Conservation (phyloP, 2,329 filamentous ascomycete genomes). For the Fusarium clavum region DNA sequence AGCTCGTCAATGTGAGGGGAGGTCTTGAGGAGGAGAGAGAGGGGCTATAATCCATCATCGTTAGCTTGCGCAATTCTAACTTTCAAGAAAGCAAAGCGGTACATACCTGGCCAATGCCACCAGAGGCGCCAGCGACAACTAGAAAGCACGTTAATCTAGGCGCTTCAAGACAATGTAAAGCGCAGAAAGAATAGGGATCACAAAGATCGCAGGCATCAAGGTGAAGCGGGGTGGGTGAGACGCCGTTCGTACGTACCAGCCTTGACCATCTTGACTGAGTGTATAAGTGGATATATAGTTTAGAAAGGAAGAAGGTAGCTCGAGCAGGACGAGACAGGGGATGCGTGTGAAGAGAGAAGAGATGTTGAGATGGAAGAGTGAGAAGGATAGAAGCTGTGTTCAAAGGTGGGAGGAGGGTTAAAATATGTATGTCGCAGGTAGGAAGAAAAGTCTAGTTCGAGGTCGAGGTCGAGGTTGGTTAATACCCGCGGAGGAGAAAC, state of each 20-base stretch:
- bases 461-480: constrained; percentile 30
- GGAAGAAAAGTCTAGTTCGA: constrained; percentile 21
- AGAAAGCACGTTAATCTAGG: constrained; percentile 24
- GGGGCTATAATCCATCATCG: constrained; percentile 69
- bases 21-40: constrained; percentile 96
- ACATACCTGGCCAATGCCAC: constrained; percentile 96
- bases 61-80: constrained; percentile 26
- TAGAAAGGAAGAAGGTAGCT: constrained; percentile 10
- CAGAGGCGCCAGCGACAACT: constrained; percentile 94
- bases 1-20: constrained; percentile 91
- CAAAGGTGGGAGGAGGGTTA: constrained; percentile 40
- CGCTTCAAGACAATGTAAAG: background rate
- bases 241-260: constrained; percentile 61
- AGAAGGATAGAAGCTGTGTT: constrained; percentile 13
- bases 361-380: constrained; percentile 13
- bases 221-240: constrained; percentile 43
- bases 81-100: constrained; percentile 3
- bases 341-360: constrained; percentile 12
- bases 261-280: constrained; percentile 66
- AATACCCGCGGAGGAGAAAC: constrained; percentile 17
- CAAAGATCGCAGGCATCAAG: constrained; percentile 6
- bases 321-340: constrained; percentile 9
- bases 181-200: background rate
- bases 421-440: constrained; percentile 33
- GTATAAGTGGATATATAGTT: constrained; percentile 25